A percentile compares a stretch with the other conserved stretches of the same genome.
phyloP scores from a whole-genome alignment of 169 alveolate species.

The Cryptosporidium viatorum region DNA sequence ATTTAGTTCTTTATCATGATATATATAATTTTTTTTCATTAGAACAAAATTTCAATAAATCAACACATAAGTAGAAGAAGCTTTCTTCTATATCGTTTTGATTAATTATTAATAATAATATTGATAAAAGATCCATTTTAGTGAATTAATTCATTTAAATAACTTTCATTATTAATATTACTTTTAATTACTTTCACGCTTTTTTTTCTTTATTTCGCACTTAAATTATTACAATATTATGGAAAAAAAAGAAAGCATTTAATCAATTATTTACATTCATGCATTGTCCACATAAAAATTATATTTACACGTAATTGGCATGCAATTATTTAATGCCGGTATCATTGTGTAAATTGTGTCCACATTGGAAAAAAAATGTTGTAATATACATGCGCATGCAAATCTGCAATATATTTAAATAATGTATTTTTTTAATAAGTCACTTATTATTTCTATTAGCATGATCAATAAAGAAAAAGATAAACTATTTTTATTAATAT shows the following conservation, averaged over 20 bases:
- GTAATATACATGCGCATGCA: not conserved
- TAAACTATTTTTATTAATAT: too few species aligned
- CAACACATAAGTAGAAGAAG: too few species aligned
- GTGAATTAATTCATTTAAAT: too few species aligned
- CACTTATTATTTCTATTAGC: not conserved
- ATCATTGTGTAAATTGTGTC: not conserved
- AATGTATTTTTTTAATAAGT: not conserved
- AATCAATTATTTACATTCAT: not conserved
- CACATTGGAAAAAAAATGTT: not conserved
- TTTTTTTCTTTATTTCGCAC: too few species aligned
- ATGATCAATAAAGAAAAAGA: too few species aligned
- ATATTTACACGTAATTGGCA: constrained; percentile 5
- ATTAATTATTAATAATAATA: too few species aligned
- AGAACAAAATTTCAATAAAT: not conserved
- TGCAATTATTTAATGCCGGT: not conserved
- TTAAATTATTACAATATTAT: too few species aligned
- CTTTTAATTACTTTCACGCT: too few species aligned
- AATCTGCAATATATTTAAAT: not conserved
- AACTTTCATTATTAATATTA: not conserved
- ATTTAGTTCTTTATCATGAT: not conserved
- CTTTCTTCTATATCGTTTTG: not conserved
- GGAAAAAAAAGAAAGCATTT: too few species aligned
- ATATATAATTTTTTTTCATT: not conserved
- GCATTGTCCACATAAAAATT: not conserved
- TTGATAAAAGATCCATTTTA: not conserved